Conservation (phyloP, 345 rosid species). For the Brassica nigra region DNA sequence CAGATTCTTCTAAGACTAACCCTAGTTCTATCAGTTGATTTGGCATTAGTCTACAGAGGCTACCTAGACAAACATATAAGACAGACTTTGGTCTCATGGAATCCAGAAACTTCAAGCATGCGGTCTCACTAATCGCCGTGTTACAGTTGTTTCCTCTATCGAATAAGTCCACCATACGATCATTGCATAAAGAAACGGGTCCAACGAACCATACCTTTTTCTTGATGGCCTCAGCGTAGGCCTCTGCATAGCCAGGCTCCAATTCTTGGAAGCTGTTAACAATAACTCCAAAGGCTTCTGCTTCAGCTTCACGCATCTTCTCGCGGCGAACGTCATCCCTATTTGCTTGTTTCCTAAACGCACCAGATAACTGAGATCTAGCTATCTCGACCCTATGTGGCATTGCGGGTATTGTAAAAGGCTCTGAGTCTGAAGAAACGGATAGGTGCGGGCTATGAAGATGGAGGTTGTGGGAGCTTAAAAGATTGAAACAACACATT, state of each 20-base stretch:
- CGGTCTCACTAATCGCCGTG: slow-evolving; percentile 42
- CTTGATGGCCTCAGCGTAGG: slow-evolving; percentile 47
- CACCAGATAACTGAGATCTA: slow-evolving; percentile 63
- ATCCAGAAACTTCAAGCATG: slow-evolving; percentile 63
- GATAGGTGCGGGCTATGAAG: slow-evolving; percentile 43
- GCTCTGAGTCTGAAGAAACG: slow-evolving; percentile 52
- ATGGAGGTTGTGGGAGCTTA: slow-evolving; percentile 57
- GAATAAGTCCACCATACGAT: slow-evolving; percentile 42
- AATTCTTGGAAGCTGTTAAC: slow-evolving; percentile 64
- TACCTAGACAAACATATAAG: slow-evolving; percentile 74
- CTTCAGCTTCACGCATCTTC: slow-evolving; percentile 70
- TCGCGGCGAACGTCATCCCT: slow-evolving; percentile 52
- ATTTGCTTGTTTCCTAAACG: slow-evolving; percentile 48
- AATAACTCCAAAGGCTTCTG: slow-evolving; percentile 59
- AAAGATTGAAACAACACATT: slow-evolving; percentile 65
- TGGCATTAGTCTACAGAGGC: slow-evolving; percentile 65
- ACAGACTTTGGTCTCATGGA: slow-evolving; percentile 58
- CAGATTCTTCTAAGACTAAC: slow-evolving; percentile 62
- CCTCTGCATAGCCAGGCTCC: slow-evolving; percentile 53
- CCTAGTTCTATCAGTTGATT: slow-evolving; percentile 71
- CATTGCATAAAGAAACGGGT: slow-evolving; percentile 70
- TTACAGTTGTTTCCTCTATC: slow-evolving; percentile 68
- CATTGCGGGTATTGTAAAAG: slow-evolving; percentile 59
- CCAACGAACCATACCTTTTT: slow-evolving; percentile 79
- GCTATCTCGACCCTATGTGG: slow-evolving; percentile 50